phyloP scores from a whole-genome alignment of 2,329 filamentous ascomycete species.

The Ascocoryne sarcoides region DNA sequence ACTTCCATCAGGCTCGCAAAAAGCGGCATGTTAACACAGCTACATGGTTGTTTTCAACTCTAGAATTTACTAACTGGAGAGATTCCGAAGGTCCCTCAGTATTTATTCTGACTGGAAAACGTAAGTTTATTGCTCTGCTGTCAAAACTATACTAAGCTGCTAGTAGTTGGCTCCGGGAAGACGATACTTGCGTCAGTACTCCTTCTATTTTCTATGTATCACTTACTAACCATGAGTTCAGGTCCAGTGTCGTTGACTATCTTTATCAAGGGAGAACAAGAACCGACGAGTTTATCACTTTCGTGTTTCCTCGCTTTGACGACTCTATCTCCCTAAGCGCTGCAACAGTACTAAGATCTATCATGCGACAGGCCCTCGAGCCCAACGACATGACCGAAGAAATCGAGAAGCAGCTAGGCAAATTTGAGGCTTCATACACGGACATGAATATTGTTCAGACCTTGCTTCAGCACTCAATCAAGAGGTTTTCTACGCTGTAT shows the following conservation, averaged over 20 bases:
- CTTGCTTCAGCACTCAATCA: slow-evolving; percentile 6
- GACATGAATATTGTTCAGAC: slow-evolving; percentile 6
- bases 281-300: slow-evolving; percentile 7
- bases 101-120: slow-evolving; percentile 10
- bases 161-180: slow-evolving; percentile 13
- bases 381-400: slow-evolving; percentile 4
- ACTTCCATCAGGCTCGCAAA: slow-evolving; percentile 9
- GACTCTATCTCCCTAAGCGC: slow-evolving; percentile 8
- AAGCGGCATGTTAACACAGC: slow-evolving; percentile 9
- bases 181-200: slow-evolving; percentile 10
- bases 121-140: slow-evolving; percentile 5
- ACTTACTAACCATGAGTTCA: slow-evolving; percentile 4
- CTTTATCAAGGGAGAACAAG: slow-evolving; percentile 8
- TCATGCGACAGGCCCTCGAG: slow-evolving; percentile 7
- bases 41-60: slow-evolving; percentile 8
- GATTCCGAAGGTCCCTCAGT: slow-evolving; percentile 5
- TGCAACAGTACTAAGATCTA: slow-evolving; percentile 7
- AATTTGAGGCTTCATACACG: slow-evolving; percentile 3
- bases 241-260: slow-evolving; percentile 7
- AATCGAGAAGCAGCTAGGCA: slow-evolving; percentile 8
- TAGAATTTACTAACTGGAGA: slow-evolving; percentile 8
- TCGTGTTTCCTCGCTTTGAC: slow-evolving; percentile 8
- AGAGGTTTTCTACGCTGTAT: slow-evolving; percentile 6
- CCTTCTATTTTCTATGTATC: slow-evolving; percentile 5
- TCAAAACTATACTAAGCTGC: slow-evolving; percentile 5